phyloP scores from a whole-genome alignment of 2,329 filamentous ascomycete species.

The Bipolaris oryzae region DNA sequence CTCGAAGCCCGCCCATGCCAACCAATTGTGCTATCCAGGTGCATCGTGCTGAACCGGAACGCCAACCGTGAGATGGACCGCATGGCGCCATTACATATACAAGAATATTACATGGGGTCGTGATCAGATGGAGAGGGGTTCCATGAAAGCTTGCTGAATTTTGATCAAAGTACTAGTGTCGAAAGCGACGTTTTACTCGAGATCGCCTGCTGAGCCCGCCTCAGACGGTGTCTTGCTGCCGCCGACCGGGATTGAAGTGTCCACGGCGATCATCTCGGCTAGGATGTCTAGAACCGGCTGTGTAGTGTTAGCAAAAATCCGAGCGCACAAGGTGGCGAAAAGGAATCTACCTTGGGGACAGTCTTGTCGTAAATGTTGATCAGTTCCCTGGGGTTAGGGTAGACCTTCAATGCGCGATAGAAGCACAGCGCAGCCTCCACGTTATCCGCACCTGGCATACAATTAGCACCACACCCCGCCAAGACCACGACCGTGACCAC shows the following conservation, averaged over 20 bases:
- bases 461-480: slow-evolving; percentile 21
- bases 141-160: slow-evolving; percentile 21
- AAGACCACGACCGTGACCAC: background rate
- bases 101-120: slow-evolving; percentile 43
- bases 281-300: slow-evolving; percentile 92
- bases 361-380: slow-evolving; percentile 99
- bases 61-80: slow-evolving; percentile 29
- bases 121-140: slow-evolving; percentile 27
- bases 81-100: slow-evolving; percentile 44
- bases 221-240: slow-evolving; percentile 47
- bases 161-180: slow-evolving; percentile 11
- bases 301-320: slow-evolving; percentile 21
- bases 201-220: slow-evolving; percentile 41
- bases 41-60: slow-evolving; percentile 33
- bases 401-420: slow-evolving; percentile 98
- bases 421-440: slow-evolving; percentile 92
- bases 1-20: slow-evolving; percentile 30
- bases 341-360: slow-evolving; percentile 76
- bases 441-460: slow-evolving; percentile 63
- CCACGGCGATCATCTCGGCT: slow-evolving; percentile 96
- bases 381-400: slow-evolving; percentile 88
- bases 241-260: slow-evolving; percentile 63
- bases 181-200: slow-evolving; percentile 34
- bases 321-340: slow-evolving; percentile 11
- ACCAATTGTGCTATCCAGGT: slow-evolving; percentile 21